phyloP scores from a whole-genome alignment of 805 yeast species.

The Monosporozyma aerobia region DNA sequence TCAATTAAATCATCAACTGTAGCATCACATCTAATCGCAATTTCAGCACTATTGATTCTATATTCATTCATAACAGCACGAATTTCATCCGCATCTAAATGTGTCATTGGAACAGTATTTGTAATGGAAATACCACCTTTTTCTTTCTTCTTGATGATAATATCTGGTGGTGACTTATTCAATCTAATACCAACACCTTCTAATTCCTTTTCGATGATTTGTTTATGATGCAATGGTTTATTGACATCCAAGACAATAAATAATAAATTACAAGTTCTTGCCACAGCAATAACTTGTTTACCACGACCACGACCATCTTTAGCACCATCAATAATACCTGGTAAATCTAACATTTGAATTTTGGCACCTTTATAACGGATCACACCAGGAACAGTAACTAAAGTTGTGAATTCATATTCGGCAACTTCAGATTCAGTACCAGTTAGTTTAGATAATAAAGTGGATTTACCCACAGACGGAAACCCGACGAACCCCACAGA shows the following conservation, averaged over 20 bases:
- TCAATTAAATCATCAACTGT: slow-evolving; percentile 95
- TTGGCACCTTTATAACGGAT: slow-evolving; percentile 95
- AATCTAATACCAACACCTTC: slow-evolving; percentile 97
- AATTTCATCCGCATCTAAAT: slow-evolving; percentile 85
- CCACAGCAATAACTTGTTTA: slow-evolving; percentile 96
- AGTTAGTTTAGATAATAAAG: slow-evolving; percentile 77
- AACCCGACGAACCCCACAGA: slow-evolving; percentile 97
- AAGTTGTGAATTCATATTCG: slow-evolving; percentile 93
- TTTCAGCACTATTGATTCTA: slow-evolving; percentile 90
- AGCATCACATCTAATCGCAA: slow-evolving; percentile 95
- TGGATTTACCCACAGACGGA: slow-evolving; percentile 85
- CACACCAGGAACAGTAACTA: slow-evolving; percentile 96
- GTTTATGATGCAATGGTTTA: slow-evolving; percentile 90
- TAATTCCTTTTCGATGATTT: slow-evolving; percentile 85
- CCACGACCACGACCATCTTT: slow-evolving; percentile 90
- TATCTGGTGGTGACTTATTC: slow-evolving; percentile 88
- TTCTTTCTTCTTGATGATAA: slow-evolving; percentile 83
- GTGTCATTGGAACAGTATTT: slow-evolving; percentile 85
- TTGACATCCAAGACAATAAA: slow-evolving; percentile 93
- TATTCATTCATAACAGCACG: slow-evolving; percentile 95
- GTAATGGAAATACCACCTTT: slow-evolving; percentile 94
- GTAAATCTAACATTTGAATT: slow-evolving; percentile 89
- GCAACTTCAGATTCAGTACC: slow-evolving; percentile 98
- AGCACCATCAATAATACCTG: slow-evolving; percentile 88
- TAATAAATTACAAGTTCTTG: slow-evolving; percentile 90